These are phyloP conservation scores for Oenanthe sinensis DNA, from an alignment of 129 eudicot genomes.

Conservation along the genomic window DNA sequence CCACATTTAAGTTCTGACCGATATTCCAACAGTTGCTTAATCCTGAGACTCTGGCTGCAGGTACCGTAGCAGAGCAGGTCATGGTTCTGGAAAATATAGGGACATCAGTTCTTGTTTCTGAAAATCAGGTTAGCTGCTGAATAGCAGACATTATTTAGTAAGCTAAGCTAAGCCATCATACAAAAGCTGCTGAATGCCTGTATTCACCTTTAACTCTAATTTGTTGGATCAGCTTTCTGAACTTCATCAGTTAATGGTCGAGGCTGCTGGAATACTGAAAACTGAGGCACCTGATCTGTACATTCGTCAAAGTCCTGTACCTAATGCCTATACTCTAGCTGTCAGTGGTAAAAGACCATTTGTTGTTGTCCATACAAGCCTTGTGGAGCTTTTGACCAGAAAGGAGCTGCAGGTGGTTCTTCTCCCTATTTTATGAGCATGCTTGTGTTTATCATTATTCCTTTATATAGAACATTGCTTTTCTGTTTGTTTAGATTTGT, in stretches of 20 bases:
- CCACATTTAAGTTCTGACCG: not conserved
- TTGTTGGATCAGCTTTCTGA: constrained; percentile 66
- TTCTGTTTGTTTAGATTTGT: not conserved
- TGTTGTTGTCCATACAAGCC: constrained; percentile 93
- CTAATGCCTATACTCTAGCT: constrained; percentile 95
- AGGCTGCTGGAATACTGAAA: constrained; percentile 67
- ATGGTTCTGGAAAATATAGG: constrained; percentile 94
- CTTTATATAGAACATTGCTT: not conserved
- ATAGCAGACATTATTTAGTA: no score
- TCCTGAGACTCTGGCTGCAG: constrained; percentile 29
- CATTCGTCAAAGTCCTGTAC: constrained; percentile 89
- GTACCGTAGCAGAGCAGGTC: constrained; percentile 83
- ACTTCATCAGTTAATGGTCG: constrained; percentile 78
- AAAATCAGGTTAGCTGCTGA: constrained; percentile 57
- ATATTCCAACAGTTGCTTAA: not conserved
- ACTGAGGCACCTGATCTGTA: constrained; percentile 87
- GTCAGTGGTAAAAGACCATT: constrained; percentile 85
- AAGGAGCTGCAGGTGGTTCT: constrained; percentile 85
- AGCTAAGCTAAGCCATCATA: no score
- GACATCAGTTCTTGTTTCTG: constrained; percentile 88
- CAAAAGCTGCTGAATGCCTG: not conserved
- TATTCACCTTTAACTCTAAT: constrained; percentile 10
- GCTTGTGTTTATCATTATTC: not conserved
- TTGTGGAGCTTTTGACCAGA: constrained; percentile 80
- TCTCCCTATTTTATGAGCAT: constrained; percentile 3